phyloP scores from a whole-genome alignment of 495 filamentous ascomycete species.

The Staphylotrichum longicolle region DNA sequence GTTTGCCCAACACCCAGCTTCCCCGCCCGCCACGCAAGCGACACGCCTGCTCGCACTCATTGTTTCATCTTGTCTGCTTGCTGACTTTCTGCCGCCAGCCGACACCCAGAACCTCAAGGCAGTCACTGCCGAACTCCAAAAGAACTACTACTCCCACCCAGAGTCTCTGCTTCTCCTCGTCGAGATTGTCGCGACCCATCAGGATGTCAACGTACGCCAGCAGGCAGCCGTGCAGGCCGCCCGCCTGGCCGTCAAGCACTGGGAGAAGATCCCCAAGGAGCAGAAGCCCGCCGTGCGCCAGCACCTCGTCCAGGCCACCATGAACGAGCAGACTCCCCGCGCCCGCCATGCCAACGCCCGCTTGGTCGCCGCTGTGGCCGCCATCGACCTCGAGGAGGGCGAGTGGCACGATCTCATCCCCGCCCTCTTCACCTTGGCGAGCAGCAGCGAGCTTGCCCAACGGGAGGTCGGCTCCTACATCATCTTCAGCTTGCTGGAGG shows the following conservation, averaged over 20 bases:
- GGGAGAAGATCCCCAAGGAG: conserved; percentile 58
- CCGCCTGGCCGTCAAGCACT: conserved; percentile 80
- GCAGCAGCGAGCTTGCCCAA: conserved; percentile 67
- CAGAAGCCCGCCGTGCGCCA: conserved; percentile 74
- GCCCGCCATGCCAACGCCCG: conserved; percentile 84
- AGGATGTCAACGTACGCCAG: conserved; percentile 71
- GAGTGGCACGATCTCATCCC: conserved; percentile 82
- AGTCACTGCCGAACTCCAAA: conserved; percentile 84
- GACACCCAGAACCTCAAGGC: conserved; percentile 81
- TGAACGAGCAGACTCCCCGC: conserved; percentile 69
- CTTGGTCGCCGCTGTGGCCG: conserved; percentile 81
- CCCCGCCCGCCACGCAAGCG: conserved; percentile 11
- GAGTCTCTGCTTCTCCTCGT: conserved; percentile 78
- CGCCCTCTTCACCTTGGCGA: conserved; percentile 69
- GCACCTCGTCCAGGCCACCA: conserved; percentile 74
- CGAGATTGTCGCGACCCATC: conserved; percentile 75
- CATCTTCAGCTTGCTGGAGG: conserved; percentile 85
- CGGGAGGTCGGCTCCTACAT: conserved; percentile 91
- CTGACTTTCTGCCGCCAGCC: conserved; percentile 44
- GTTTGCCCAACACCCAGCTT: neutral
- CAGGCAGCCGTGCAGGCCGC: conserved; percentile 85
- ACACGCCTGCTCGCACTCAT: conserved; percentile 20
- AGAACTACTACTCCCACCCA: conserved; percentile 85
- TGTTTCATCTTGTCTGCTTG: neutral
- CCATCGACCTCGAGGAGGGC: conserved; percentile 78